Percentiles rank a stretch among this genome's conserved stretches.
Conservation (phyloP, 1,284 basidiomycete genomes). For the Ustilago trichophora region DNA sequence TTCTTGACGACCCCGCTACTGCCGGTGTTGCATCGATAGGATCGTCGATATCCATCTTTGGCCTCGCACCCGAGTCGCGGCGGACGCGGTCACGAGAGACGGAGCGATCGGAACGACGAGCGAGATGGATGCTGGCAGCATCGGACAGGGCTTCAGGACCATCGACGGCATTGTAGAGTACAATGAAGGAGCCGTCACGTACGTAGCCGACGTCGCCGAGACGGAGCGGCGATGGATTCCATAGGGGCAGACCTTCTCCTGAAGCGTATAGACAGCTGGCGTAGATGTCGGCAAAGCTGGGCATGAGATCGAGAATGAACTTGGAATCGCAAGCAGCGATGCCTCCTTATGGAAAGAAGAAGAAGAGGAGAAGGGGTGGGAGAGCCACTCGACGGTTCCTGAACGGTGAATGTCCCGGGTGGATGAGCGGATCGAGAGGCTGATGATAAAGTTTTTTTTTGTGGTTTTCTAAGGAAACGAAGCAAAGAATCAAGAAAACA, state of each 20-base stretch:
- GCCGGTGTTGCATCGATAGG: neutral
- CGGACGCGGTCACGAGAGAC: constrained; percentile 16
- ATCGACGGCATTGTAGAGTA: constrained; percentile 52
- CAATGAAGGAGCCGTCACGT: constrained; percentile 52
- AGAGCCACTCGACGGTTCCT: neutral
- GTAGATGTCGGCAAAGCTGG: constrained; percentile 51
- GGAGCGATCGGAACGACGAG: constrained; percentile 29
- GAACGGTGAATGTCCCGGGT: neutral
- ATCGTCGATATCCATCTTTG: constrained; percentile 17
- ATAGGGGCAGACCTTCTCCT: constrained; percentile 53
- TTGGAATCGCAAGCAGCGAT: neutral
- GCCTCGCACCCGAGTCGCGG: constrained; percentile 6
- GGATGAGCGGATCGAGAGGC: neutral
- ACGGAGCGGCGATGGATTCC: constrained; percentile 51
- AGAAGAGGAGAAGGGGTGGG: neutral
- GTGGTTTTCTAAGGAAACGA: neutral
- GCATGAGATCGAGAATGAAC: constrained; percentile 4
- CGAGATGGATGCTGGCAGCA: constrained; percentile 40
- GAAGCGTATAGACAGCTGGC: constrained; percentile 43
- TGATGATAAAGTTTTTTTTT: neutral
- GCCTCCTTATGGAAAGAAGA: neutral
- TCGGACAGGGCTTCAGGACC: constrained; percentile 29
- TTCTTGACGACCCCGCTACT: constrained; percentile 5
- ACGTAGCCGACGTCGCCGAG: constrained; percentile 53
- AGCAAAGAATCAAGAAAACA: neutral